phyloP scores from a whole-genome alignment of 306 rosid species.

The Potentilla sterilis region DNA sequence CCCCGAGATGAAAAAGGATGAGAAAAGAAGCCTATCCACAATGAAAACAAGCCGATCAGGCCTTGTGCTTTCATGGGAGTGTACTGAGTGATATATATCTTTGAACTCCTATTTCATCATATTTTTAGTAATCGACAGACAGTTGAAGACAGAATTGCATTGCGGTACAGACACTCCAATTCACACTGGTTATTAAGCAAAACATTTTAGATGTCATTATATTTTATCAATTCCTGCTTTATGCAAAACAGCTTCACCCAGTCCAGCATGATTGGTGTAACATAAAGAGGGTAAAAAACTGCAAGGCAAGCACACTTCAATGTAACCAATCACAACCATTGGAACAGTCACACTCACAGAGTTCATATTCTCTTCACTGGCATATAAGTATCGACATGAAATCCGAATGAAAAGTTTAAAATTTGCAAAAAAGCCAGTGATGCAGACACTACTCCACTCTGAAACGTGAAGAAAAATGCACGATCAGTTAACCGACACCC shows the following conservation, averaged over 20 bases:
- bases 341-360: slow-evolving; percentile 11
- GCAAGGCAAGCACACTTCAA: slow-evolving; percentile 16
- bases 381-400: slow-evolving; percentile 5
- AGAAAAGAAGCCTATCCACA: background rate
- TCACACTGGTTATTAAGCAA: background rate
- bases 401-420: slow-evolving; percentile 17
- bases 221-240: background rate
- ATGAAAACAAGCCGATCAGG: slow-evolving; percentile 21
- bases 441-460: slow-evolving; percentile 21
- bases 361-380: background rate
- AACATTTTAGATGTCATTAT: background rate
- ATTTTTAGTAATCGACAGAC: slow-evolving; percentile 5
- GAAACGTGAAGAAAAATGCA: slow-evolving; percentile 21
- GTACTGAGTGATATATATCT: background rate
- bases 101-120: slow-evolving; percentile 16
- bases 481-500: slow-evolving; percentile 27
- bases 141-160: slow-evolving; percentile 3
- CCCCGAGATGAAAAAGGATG: background rate
- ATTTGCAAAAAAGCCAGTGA: background rate
- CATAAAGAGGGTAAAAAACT: background rate
- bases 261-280: background rate
- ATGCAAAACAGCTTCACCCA: slow-evolving; percentile 3
- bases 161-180: slow-evolving; percentile 15
- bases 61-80: background rate
- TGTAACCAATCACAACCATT: background rate